Evolutionary conservation across 257 asterid species (phyloP).

Genomic region (Lantana camara): DNA sequence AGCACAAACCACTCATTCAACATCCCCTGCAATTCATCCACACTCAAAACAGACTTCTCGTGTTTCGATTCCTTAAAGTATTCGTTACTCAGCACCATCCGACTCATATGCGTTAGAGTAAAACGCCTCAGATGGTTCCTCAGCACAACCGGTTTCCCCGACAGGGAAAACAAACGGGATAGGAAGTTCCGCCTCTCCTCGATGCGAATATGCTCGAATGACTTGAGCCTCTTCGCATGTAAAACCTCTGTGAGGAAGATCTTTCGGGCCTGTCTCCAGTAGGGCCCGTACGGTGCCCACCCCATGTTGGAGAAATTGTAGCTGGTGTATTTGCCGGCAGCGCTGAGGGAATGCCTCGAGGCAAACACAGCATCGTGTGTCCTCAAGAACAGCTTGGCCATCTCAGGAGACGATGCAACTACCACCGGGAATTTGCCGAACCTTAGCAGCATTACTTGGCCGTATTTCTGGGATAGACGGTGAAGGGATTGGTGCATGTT

Average conservation of each 20-base stretch:
- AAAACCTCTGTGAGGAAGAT: slow-evolving; percentile 34
- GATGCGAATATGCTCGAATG: slow-evolving; percentile 30
- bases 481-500: slow-evolving; percentile 52
- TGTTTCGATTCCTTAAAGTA: slow-evolving; percentile 25
- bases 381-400: slow-evolving; percentile 45
- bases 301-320: slow-evolving; percentile 29
- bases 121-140: slow-evolving; percentile 29
- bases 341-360: background rate
- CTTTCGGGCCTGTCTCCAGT: slow-evolving; percentile 33
- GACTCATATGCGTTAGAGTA: slow-evolving; percentile 23
- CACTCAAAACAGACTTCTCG: background rate
- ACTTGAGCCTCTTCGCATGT: slow-evolving; percentile 32
- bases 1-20: slow-evolving; percentile 40
- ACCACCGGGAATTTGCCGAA: slow-evolving; percentile 38
- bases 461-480: slow-evolving; percentile 50
- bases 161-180: slow-evolving; percentile 18
- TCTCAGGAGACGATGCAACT: slow-evolving; percentile 48
- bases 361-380: slow-evolving; percentile 27
- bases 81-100: slow-evolving; percentile 26
- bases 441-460: slow-evolving; percentile 46
- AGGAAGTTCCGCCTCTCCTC: slow-evolving; percentile 38
- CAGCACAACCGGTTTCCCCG: slow-evolving; percentile 31
- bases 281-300: slow-evolving; percentile 39
- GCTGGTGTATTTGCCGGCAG: slow-evolving; percentile 39
- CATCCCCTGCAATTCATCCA: slow-evolving; percentile 31